A percentile compares a stretch with the other conserved stretches of the same genome.
These are phyloP conservation scores for Pinguiococcus pyrenoidosus DNA, from an alignment of 108 stramenopile genomes.

Conservation along the genomic window DNA sequence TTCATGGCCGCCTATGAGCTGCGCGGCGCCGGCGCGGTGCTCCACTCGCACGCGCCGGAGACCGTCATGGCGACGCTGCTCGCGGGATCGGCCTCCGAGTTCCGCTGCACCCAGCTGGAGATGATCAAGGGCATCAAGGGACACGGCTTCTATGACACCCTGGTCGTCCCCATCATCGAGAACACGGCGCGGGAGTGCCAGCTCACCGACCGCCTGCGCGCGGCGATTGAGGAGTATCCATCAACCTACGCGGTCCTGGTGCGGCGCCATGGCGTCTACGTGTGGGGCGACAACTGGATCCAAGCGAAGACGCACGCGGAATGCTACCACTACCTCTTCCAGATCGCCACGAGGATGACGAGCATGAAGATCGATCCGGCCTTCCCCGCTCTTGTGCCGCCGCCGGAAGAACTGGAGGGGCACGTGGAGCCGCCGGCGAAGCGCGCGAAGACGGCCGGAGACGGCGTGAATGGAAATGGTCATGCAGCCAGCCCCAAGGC, in stretches of 20 bases:
- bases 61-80: slow-evolving; percentile 72
- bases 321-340: slow-evolving; percentile 84
- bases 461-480: slow-evolving; percentile 39
- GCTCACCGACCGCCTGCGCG: slow-evolving; percentile 59
- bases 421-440: slow-evolving; percentile 34
- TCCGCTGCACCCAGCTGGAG: slow-evolving; percentile 76
- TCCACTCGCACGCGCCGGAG: slow-evolving; percentile 68
- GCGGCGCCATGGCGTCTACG: slow-evolving; percentile 79
- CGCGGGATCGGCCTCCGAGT: slow-evolving; percentile 13
- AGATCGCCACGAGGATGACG: slow-evolving; percentile 55
- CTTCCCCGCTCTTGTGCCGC: not conserved
- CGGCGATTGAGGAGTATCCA: slow-evolving; percentile 59
- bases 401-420: no score
- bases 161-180: slow-evolving; percentile 84
- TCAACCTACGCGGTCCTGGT: slow-evolving; percentile 78
- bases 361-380: slow-evolving; percentile 17
- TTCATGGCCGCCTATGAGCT: slow-evolving; percentile 70
- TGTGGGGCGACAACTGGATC: slow-evolving; percentile 92
- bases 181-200: slow-evolving; percentile 81
- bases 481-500: slow-evolving; percentile 34
- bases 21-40: slow-evolving; percentile 48
- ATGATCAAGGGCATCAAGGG: slow-evolving; percentile 79
- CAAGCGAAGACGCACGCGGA: slow-evolving; percentile 88
- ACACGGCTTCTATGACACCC: slow-evolving; percentile 1
- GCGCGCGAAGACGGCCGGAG: not conserved